Evolutionary conservation across 23 red algal species (phyloP).

Genomic region (Agarophyton chilense): DNA sequence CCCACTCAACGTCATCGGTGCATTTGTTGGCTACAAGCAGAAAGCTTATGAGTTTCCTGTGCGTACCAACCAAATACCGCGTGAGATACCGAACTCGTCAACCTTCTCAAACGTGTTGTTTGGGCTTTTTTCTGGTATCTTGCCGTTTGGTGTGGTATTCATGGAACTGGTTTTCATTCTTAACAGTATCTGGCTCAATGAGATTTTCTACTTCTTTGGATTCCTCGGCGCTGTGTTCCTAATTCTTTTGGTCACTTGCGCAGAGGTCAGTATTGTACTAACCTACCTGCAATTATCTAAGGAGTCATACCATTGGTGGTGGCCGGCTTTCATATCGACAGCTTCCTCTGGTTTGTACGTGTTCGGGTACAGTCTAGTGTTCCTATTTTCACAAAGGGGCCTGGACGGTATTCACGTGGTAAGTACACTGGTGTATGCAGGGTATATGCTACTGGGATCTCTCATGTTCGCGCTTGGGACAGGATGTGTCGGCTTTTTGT

Average conservation of each 20-base stretch:
- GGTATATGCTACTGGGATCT: conserved; percentile 79
- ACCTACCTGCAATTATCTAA: conserved; percentile 84
- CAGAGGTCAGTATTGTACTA: conserved; percentile 81
- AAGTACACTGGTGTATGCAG: conserved; percentile 78
- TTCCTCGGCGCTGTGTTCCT: conserved; percentile 75
- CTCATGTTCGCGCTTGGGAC: conserved; percentile 69
- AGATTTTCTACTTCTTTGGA: conserved; percentile 95
- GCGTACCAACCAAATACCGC: conserved; percentile 94
- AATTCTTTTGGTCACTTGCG: conserved; percentile 72
- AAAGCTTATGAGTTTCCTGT: conserved; percentile 77
- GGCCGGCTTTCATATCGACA: conserved; percentile 80
- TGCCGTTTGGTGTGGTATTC: conserved; percentile 97
- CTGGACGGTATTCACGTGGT: conserved; percentile 71
- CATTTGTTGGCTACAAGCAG: conserved; percentile 85
- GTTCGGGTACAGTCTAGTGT: conserved; percentile 87
- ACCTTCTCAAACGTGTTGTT: conserved; percentile 56
- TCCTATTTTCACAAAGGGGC: conserved; percentile 74
- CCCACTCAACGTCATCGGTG: conserved; percentile 86
- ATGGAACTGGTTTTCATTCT: conserved; percentile 95
- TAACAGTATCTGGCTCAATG: conserved; percentile 81
- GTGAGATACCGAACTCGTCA: conserved; percentile 87
- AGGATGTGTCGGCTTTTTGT: conserved; percentile 83
- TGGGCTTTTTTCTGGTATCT: conserved; percentile 71
- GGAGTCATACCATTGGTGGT: conserved; percentile 93
- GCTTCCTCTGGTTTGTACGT: conserved; percentile 84